phyloP scores from a whole-genome alignment of 352 stramenopile genomes.

The Phytophthora citrophthora region DNA sequence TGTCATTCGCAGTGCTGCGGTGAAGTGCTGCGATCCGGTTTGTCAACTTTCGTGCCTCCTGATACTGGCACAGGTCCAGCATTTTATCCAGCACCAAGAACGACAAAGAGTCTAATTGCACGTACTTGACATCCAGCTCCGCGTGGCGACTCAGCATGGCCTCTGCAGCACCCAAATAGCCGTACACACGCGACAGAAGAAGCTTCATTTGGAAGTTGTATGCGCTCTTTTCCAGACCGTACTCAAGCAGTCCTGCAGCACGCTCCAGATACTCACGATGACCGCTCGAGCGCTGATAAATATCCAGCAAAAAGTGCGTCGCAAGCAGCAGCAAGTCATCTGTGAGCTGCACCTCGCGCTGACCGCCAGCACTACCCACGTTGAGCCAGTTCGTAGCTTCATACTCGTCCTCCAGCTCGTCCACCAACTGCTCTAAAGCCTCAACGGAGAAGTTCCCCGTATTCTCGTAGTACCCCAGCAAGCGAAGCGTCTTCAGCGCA shows the following conservation, averaged over 20 bases:
- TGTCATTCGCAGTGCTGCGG: conserved; percentile 62
- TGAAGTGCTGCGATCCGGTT: conserved; percentile 64
- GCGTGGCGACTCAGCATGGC: conserved; percentile 71
- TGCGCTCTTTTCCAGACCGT: conserved; percentile 74
- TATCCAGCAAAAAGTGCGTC: conserved; percentile 70
- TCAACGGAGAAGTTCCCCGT: conserved; percentile 25
- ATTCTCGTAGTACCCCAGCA: conserved; percentile 58
- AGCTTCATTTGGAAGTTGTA: conserved; percentile 94
- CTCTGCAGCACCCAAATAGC: conserved; percentile 65
- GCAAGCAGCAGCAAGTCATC: conserved; percentile 85
- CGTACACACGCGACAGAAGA: conserved; percentile 82
- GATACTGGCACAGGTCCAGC: conserved; percentile 63
- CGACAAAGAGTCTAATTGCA: conserved; percentile 86
- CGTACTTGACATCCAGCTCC: conserved; percentile 87
- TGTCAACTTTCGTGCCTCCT: conserved; percentile 56
- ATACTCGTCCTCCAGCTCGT: conserved; percentile 71
- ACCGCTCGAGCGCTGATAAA: conserved; percentile 53
- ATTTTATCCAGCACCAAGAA: conserved; percentile 88
- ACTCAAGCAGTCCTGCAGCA: conserved; percentile 69
- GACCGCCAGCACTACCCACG: conserved; percentile 64
- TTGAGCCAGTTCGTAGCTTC: conserved; percentile 79
- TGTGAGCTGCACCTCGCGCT: conserved; percentile 86
- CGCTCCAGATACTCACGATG: conserved; percentile 56
- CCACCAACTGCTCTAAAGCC: conserved; percentile 48
- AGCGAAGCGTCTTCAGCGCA: conserved; percentile 74